Evolutionary conservation across 2,329 filamentous ascomycete genomes (phyloP).

Genomic region (Trichoderma brevicompactum): DNA sequence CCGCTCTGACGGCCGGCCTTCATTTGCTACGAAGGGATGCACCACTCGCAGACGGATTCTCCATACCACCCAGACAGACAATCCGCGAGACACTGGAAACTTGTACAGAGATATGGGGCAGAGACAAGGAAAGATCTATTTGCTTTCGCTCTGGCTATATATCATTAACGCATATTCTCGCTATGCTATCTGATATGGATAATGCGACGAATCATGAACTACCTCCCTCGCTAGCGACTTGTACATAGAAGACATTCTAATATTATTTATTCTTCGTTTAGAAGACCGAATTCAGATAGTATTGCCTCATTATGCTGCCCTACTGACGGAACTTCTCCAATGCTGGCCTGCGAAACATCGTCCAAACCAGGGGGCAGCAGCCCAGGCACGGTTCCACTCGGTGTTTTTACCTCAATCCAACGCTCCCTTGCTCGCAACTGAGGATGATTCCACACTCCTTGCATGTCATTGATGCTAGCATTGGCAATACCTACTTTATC

Average conservation of each 20-base stretch:
- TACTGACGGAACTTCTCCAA: slow-evolving; percentile 52
- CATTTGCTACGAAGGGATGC: slow-evolving; percentile 12
- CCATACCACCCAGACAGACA: slow-evolving; percentile 8
- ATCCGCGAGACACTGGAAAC: slow-evolving; percentile 7
- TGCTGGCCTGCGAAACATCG: slow-evolving; percentile 38
- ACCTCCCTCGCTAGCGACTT: background rate
- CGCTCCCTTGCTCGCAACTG: slow-evolving; percentile 55
- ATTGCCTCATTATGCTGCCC: slow-evolving; percentile 53
- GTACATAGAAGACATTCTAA: background rate
- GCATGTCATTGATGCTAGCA: slow-evolving; percentile 59
- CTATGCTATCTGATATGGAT: slow-evolving; percentile 11
- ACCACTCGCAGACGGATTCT: slow-evolving; percentile 11
- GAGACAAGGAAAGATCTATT: slow-evolving; percentile 2
- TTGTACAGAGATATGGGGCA: slow-evolving; percentile 4
- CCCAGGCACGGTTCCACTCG: slow-evolving; percentile 51
- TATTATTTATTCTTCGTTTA: background rate
- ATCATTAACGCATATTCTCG: background rate
- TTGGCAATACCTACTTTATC: slow-evolving; percentile 58
- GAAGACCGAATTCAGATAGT: slow-evolving; percentile 29
- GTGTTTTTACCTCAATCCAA: slow-evolving; percentile 56
- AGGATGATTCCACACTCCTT: slow-evolving; percentile 58
- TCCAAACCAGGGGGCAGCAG: slow-evolving; percentile 54
- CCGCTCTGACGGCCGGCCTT: slow-evolving; percentile 11
- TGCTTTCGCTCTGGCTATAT: slow-evolving; percentile 7
- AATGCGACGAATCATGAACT: background rate